Percentiles rank a stretch among this genome's conserved stretches.
Evolutionary conservation across 345 rosid genomes (phyloP).

Genomic region (Euphorbia peplus): DNA sequence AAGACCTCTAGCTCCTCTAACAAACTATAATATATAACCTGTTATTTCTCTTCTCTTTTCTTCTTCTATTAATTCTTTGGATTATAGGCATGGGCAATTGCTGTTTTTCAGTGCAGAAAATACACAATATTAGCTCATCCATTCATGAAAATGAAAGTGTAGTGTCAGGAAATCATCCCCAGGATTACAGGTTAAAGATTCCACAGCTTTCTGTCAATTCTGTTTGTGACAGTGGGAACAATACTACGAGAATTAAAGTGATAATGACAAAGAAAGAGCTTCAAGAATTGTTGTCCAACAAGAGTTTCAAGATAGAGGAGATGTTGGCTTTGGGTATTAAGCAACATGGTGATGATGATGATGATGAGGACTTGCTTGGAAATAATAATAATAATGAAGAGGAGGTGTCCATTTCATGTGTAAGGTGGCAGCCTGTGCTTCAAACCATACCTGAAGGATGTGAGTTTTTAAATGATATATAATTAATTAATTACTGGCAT

Average conservation of each 20-base stretch:
- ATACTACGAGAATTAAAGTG: slow-evolving; percentile 2
- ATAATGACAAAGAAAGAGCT: slow-evolving; percentile 19
- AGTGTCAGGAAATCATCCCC: background rate
- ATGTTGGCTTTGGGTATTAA: background rate
- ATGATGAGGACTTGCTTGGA: background rate
- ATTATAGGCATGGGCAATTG: slow-evolving; percentile 9
- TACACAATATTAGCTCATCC: background rate
- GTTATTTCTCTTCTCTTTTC: background rate
- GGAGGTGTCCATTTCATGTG: no score
- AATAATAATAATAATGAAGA: no score
- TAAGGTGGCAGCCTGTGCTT: slow-evolving; percentile 20
- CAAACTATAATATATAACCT: no score
- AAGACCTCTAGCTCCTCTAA: no score
- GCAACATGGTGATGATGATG: background rate
- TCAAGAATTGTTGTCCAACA: slow-evolving; percentile 15
- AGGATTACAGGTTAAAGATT: background rate
- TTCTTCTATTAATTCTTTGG: no score
- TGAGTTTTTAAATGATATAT: no score
- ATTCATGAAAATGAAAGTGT: no score
- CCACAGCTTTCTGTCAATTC: no score
- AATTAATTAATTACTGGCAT: no score
- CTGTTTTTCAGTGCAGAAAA: slow-evolving; percentile 7
- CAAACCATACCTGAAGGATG: slow-evolving; percentile 24
- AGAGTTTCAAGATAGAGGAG: slow-evolving; percentile 8
- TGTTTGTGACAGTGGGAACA: no score